Evolutionary conservation across 208 protist genomes (phyloP).

Genomic region (Herpetomonas muscarum): DNA sequence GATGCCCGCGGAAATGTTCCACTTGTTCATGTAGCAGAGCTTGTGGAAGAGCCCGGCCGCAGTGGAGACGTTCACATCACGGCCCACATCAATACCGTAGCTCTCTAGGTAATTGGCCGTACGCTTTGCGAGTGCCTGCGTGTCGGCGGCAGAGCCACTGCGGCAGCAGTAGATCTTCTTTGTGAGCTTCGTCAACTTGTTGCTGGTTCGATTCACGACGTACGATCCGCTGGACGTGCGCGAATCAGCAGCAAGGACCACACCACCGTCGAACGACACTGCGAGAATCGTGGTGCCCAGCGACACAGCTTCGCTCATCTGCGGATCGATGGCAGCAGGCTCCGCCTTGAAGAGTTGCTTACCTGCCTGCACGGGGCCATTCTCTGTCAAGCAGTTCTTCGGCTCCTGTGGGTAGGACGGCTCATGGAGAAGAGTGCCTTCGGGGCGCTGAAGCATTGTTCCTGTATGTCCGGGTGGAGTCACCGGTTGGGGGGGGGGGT

Average conservation of each 20-base stretch:
- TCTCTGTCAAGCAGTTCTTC: conserved; percentile 36
- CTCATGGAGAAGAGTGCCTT: conserved; percentile 66
- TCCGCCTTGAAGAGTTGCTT: conserved; percentile 72
- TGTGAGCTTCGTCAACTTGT: conserved; percentile 97
- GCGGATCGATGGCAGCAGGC: conserved; percentile 73
- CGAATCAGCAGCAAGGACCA: conserved; percentile 97
- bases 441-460: conserved; percentile 70
- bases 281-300: conserved; percentile 98
- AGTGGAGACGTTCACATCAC: conserved; percentile 88
- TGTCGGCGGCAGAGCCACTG: conserved; percentile 98
- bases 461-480: too few relatives aligned
- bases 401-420: conserved; percentile 66
- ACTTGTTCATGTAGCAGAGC: conserved; percentile 97
- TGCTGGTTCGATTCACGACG: conserved; percentile 96
- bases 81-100: conserved; percentile 88
- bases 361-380: conserved; percentile 57
- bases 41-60: conserved; percentile 96
- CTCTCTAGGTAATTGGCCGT: conserved; percentile 91
- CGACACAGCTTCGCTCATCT: conserved; percentile 80
- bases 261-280: conserved; percentile 95
- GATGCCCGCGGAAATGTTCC: conserved; percentile 95
- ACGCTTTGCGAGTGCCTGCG: conserved; percentile 94
- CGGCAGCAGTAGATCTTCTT: conserved; percentile 97
- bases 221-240: conserved; percentile 96
- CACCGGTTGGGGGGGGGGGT: too few relatives aligned